Evolutionary conservation across 495 filamentous ascomycete genomes (phyloP), one percentile per base, ranked within the genome.

Genomic region (Penicillium manginii): DNA sequence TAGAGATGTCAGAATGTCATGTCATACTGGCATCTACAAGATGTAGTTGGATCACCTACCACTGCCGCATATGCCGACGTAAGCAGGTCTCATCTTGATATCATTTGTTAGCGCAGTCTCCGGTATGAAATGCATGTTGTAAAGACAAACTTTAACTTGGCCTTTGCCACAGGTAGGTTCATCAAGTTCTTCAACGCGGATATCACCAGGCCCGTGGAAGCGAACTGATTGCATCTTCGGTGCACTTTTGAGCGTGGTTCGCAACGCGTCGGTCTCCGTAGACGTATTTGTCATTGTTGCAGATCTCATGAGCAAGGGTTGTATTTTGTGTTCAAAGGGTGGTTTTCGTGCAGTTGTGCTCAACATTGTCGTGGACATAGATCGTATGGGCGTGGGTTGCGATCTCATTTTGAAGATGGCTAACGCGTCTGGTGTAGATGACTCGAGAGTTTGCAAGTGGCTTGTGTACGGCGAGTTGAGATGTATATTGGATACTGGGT

Each of bases 141-240:
- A 11, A 37, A 21, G 17, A 54, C 47, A 2, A 32, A 62, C 59
- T 50, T 65, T 65, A 11, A 65, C 43, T 57, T 65, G 42, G 12
- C 56, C 59, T 19, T 54, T 62, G 2, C 52, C 56, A 18, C 63
- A 62, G 17, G 31, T 12, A n/a, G 63, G 59, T 35, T 59, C 55
- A 23, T 65, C 55, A 2, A 62, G n/a, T 33, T 57, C 33, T 26
- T 65, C 59, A 10, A 62, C 21, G 17, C 63, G 55, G 15, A 65
- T 59, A 35, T 65, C 59, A 15, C 52, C 33, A 1, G 46, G 52
- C 33, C 59, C 59, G 22, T 65, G 63, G 19, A 65, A 65, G 4
- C 63, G 52, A 29, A 57, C 59, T 6, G 63, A 50, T 17, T 42
- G n/a, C 55, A 65, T 62, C 17, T 22, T n/a, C 2, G 59, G 54